Percentiles rank a stretch among this genome's conserved stretches.
These are phyloP conservation scores for Pythium periplocum DNA, from an alignment of 352 stramenopile species.

Conservation along the genomic window DNA sequence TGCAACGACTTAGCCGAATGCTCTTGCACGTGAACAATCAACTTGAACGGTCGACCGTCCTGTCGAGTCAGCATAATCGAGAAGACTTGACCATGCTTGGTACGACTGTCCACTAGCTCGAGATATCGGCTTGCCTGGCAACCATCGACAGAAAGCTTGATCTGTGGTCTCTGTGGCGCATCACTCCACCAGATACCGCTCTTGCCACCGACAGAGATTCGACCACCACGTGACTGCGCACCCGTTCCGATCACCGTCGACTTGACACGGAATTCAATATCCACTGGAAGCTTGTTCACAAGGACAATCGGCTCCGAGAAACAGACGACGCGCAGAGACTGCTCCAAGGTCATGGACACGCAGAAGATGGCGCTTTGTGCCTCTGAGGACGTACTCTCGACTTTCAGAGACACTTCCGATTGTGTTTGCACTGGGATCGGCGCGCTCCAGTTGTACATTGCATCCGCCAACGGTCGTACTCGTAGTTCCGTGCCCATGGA, in stretches of 20 bases:
- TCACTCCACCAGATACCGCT: constrained; percentile 78
- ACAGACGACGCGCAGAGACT: constrained; percentile 57
- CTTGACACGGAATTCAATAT: constrained; percentile 47
- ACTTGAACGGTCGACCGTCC: constrained; percentile 59
- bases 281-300: constrained; percentile 74
- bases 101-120: constrained; percentile 40
- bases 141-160: constrained; percentile 59
- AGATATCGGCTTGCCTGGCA: constrained; percentile 67
- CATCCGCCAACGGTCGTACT: constrained; percentile 42
- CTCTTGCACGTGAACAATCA: constrained; percentile 60
- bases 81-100: constrained; percentile 42
- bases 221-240: constrained; percentile 21
- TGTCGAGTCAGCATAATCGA: constrained; percentile 53
- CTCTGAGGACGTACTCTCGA: constrained; percentile 44
- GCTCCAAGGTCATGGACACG: constrained; percentile 55
- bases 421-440: constrained; percentile 73
- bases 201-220: constrained; percentile 47
- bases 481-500: constrained; percentile 67
- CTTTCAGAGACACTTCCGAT: constrained; percentile 48
- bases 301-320: constrained; percentile 70
- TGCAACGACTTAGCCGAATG: constrained; percentile 36
- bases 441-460: constrained; percentile 58
- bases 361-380: constrained; percentile 53
- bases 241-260: constrained; percentile 26
- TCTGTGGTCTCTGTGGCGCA: constrained; percentile 53